Conservation (phyloP, 2,329 filamentous ascomycete genomes). For the Sporothrix schenckii region DNA sequence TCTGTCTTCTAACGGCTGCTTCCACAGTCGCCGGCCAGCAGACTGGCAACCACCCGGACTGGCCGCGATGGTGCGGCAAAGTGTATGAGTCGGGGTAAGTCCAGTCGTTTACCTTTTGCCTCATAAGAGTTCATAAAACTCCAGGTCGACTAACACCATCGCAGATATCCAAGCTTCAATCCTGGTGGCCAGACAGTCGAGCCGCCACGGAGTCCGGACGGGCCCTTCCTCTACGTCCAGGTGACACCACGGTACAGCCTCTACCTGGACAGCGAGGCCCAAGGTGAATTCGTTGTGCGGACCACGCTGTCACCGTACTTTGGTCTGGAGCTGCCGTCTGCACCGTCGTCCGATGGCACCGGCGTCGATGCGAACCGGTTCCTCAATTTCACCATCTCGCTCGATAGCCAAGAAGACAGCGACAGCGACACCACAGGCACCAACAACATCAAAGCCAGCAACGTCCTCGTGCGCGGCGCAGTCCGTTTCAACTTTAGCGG, state of each 20-base stretch:
- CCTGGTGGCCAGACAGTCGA: constrained; percentile 50
- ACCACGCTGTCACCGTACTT: constrained; percentile 49
- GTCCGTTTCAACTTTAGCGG: constrained; percentile 42
- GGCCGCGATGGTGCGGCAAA: constrained; percentile 54
- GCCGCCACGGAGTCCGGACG: constrained; percentile 41
- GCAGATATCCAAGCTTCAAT: constrained; percentile 48
- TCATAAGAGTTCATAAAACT: background rate
- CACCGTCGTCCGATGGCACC: background rate
- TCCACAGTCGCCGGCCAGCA: constrained; percentile 36
- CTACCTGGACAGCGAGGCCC: constrained; percentile 49
- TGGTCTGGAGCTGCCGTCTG: constrained; percentile 44
- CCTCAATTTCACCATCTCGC: constrained; percentile 45
- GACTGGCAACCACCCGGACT: constrained; percentile 49
- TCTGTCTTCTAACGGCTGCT: background rate
- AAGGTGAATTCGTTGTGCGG: constrained; percentile 50
- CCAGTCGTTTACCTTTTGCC: no score
- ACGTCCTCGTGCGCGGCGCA: constrained; percentile 43
- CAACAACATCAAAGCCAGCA: constrained; percentile 34
- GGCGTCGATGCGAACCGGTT: constrained; percentile 22
- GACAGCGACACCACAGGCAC: constrained; percentile 13
- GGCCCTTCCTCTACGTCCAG: constrained; percentile 49
- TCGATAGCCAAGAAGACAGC: constrained; percentile 33
- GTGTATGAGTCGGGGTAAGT: constrained; percentile 49
- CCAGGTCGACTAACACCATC: background rate
- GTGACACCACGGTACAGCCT: constrained; percentile 52